Conservation (phyloP, 2,329 filamentous ascomycete genomes). For the Aspergillus sp. region DNA sequence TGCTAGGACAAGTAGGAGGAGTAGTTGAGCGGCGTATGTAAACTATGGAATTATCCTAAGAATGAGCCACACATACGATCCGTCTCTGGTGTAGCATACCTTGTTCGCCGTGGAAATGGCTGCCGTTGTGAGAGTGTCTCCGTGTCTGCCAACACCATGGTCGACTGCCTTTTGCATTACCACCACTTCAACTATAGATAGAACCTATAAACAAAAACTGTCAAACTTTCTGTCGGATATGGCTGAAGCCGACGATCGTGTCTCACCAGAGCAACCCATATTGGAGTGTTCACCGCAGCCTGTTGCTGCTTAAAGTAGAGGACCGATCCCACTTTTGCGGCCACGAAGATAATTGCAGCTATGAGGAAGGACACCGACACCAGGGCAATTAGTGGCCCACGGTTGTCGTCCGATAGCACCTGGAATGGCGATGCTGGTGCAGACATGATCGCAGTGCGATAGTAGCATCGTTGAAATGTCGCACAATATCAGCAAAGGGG, state of each 20-base stretch:
- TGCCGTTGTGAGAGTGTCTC: not conserved
- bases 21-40: conserved; percentile 9
- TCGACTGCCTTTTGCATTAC: conserved; percentile 13
- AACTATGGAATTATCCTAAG: not conserved
- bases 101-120: conserved; percentile 8
- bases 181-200: conserved; percentile 6
- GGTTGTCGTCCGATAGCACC: conserved; percentile 9
- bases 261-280: conserved; percentile 13
- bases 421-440: conserved; percentile 4
- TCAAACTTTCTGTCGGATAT: not conserved
- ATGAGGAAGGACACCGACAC: conserved; percentile 13
- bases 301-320: conserved; percentile 17
- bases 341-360: conserved; percentile 10
- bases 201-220: not conserved
- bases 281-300: conserved; percentile 10
- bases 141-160: conserved; percentile 11
- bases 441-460: conserved; percentile 7
- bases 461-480: not conserved
- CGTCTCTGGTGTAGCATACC: not conserved
- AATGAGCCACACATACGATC: not conserved
- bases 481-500: not conserved
- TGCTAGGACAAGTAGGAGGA: conserved; percentile 8
- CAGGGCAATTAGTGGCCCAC: conserved; percentile 10
- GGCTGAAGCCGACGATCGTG: too few species aligned
- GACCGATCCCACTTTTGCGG: conserved; percentile 11